Conservation (phyloP, 495 filamentous ascomycete genomes). For the Copromyces sp. region DNA sequence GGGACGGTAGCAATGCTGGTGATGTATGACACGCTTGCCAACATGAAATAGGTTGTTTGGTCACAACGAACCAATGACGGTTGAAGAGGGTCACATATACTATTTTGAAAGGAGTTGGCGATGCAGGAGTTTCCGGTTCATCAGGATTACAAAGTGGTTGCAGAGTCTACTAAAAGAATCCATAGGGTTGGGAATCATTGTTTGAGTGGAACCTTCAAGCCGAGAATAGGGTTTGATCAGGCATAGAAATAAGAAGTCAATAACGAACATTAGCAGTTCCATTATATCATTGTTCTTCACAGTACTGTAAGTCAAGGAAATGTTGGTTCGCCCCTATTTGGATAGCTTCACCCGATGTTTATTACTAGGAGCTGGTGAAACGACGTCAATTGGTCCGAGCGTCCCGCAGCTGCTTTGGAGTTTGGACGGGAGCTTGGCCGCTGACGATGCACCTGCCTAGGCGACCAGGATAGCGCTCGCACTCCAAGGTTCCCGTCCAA, state of each 20-base stretch:
- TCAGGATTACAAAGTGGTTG: neutral
- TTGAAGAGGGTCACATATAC: neutral
- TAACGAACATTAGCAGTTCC: neutral
- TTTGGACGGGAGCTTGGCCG: neutral
- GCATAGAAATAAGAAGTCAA: neutral
- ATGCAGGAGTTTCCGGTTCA: neutral
- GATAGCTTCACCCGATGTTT: neutral
- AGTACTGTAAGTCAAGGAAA: neutral
- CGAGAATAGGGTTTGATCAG: neutral
- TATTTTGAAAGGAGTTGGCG: neutral
- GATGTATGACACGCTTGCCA: neutral
- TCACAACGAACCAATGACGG: neutral
- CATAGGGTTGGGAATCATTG: neutral
- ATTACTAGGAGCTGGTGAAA: neutral
- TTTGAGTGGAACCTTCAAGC: neutral
- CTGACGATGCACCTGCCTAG: neutral
- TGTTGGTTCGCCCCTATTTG: neutral
- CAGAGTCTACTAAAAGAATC: neutral
- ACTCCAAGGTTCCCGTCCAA: slow-evolving; percentile 1
- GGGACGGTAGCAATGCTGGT: neutral
- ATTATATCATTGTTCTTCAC: neutral
- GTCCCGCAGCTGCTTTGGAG: neutral
- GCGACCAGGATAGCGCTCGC: neutral
- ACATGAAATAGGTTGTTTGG: neutral
- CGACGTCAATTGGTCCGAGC: neutral